A percentile compares a stretch with the other conserved stretches of the same genome.
These are phyloP conservation scores for Auriscalpium orientale DNA, from an alignment of 768 basidiomycete genomes.

Conservation along the genomic window DNA sequence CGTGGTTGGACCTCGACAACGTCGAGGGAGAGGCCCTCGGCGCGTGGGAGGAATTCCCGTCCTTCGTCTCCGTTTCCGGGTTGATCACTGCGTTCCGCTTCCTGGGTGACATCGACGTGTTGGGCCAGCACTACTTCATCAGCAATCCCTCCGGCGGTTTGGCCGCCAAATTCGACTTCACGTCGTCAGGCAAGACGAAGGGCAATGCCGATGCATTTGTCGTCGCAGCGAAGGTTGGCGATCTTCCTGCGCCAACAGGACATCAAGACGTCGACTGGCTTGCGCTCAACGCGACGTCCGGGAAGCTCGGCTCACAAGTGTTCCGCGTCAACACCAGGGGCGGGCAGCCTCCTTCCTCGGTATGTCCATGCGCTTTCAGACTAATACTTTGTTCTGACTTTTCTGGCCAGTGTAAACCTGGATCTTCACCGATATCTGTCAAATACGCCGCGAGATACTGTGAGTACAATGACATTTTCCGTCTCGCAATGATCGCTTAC, in stretches of 20 bases:
- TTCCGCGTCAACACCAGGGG: constrained; percentile 5
- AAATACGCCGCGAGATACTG: constrained; percentile 11
- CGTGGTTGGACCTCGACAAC: neutral
- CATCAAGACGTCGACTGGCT: constrained; percentile 6
- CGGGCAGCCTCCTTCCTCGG: constrained; percentile 8
- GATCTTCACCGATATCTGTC: constrained; percentile 1
- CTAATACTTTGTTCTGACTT: neutral
- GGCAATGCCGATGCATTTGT: constrained; percentile 5
- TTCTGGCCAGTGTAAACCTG: constrained; percentile 3
- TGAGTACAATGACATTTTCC: neutral
- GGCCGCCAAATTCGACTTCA: constrained; percentile 8
- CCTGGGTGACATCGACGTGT: neutral
- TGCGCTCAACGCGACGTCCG: neutral
- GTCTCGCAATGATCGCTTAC: neutral
- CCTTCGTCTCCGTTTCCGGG: neutral
- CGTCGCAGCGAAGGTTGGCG: neutral
- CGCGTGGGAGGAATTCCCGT: neutral
- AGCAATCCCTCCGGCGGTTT: neutral
- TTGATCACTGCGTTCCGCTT: neutral
- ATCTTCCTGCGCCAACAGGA: constrained; percentile 1
- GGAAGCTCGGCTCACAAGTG: neutral
- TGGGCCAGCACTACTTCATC: constrained; percentile 11
- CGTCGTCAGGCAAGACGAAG: neutral
- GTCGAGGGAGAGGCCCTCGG: neutral
- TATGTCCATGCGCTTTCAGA: neutral